phyloP scores from a whole-genome alignment of 441 rosid species.

The Theobroma grandiflorum region DNA sequence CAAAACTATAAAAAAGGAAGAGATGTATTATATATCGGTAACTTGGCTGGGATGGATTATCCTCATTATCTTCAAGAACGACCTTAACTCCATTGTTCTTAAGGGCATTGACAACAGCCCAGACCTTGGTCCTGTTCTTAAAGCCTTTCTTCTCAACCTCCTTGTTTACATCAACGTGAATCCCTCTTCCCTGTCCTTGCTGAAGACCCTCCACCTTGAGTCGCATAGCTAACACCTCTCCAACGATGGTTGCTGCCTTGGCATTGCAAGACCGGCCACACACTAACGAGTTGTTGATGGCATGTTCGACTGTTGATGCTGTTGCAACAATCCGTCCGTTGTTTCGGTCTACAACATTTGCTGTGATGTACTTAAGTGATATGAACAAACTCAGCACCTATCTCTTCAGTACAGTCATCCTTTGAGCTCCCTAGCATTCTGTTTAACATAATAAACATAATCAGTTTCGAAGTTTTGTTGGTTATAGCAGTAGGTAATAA shows the following conservation, averaged over 20 bases:
- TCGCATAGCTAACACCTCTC: slow-evolving; percentile 67
- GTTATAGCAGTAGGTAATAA: neutral
- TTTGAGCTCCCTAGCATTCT: slow-evolving; percentile 19
- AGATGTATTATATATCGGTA: slow-evolving; percentile 18
- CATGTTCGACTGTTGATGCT: slow-evolving; percentile 54
- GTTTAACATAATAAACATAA: neutral
- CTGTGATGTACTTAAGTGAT: slow-evolving; percentile 66
- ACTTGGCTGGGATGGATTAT: slow-evolving; percentile 30
- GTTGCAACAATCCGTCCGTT: slow-evolving; percentile 57
- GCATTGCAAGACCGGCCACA: slow-evolving; percentile 56
- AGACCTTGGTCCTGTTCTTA: slow-evolving; percentile 58
- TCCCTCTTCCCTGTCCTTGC: slow-evolving; percentile 65
- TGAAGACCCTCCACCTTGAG: slow-evolving; percentile 70
- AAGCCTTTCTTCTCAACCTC: slow-evolving; percentile 73
- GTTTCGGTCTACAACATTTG: slow-evolving; percentile 67
- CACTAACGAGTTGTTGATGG: slow-evolving; percentile 56
- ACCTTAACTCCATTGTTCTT: slow-evolving; percentile 75
- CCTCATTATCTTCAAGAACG: slow-evolving; percentile 58
- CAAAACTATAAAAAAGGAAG: neutral
- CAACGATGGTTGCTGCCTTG: slow-evolving; percentile 59
- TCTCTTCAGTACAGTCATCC: slow-evolving; percentile 49
- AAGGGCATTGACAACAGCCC: slow-evolving; percentile 74
- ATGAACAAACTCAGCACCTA: slow-evolving; percentile 58
- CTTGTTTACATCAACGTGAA: slow-evolving; percentile 57
- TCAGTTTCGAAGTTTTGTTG: neutral